Percentiles rank a stretch among this genome's conserved stretches.
These are phyloP conservation scores for Claviceps maximensis DNA, from an alignment of 2,329 filamentous ascomycete genomes.

Conservation along the genomic window DNA sequence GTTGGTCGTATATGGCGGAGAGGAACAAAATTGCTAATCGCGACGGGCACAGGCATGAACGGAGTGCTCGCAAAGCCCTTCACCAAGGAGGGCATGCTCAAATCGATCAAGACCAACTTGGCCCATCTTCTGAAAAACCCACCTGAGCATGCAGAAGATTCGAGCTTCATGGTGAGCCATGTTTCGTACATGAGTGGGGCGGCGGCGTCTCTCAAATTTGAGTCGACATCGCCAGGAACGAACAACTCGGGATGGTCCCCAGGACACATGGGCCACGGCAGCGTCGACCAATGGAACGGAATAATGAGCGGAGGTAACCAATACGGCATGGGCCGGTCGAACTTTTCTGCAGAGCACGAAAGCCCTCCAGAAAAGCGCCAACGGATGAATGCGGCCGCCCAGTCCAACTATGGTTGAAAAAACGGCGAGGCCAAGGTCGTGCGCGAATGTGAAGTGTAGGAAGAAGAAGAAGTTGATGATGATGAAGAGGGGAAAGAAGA, in stretches of 20 bases:
- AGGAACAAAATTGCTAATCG: not conserved
- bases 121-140: slow-evolving; percentile 66
- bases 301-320: slow-evolving; percentile 29
- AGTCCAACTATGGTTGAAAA: slow-evolving; percentile 26
- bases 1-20: not conserved
- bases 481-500: not conserved
- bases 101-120: slow-evolving; percentile 79
- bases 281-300: slow-evolving; percentile 33
- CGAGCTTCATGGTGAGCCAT: slow-evolving; percentile 20
- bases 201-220: slow-evolving; percentile 32
- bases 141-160: slow-evolving; percentile 27
- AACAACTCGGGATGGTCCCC: slow-evolving; percentile 38
- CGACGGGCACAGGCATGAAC: slow-evolving; percentile 64
- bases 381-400: slow-evolving; percentile 31
- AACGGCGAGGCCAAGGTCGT: not conserved
- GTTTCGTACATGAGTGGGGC: slow-evolving; percentile 23
- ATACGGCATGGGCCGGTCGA: slow-evolving; percentile 22
- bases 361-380: slow-evolving; percentile 40
- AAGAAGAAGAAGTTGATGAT: too few relatives aligned
- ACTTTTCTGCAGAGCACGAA: slow-evolving; percentile 22
- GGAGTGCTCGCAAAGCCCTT: slow-evolving; percentile 96
- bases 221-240: slow-evolving; percentile 36
- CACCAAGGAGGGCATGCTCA: slow-evolving; percentile 72
- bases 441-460: not conserved
- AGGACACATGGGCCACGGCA: slow-evolving; percentile 33